A percentile compares a stretch with the other conserved stretches of the same genome.
These are phyloP conservation scores for Cercospora sesami DNA, from an alignment of 2,329 filamentous ascomycete genomes.

Conservation along the genomic window DNA sequence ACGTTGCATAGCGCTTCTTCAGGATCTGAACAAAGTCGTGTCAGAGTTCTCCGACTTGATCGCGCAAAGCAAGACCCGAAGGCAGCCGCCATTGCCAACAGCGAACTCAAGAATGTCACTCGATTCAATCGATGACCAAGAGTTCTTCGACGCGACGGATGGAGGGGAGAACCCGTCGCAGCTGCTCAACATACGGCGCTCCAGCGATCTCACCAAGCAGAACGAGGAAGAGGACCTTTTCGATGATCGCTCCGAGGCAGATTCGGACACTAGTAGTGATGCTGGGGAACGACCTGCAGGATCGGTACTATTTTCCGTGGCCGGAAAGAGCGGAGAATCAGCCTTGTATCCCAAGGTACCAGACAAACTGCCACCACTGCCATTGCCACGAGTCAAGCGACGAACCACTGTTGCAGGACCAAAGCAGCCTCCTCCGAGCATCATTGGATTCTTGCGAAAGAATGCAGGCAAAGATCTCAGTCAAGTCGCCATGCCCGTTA, in stretches of 20 bases:
- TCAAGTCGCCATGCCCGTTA: conserved; percentile 96
- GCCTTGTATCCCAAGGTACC: conserved; percentile 72
- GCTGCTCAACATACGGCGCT: conserved; percentile 72
- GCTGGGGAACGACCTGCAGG: conserved; percentile 47
- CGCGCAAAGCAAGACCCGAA: conserved; percentile 73
- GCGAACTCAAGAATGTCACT: conserved; percentile 64
- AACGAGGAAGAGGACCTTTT: conserved; percentile 56
- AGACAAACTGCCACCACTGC: conserved; percentile 74
- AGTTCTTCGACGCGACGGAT: conserved; percentile 91
- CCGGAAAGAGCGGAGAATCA: conserved; percentile 27
- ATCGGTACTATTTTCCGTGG: conserved; percentile 24
- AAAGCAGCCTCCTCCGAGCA: conserved; percentile 77
- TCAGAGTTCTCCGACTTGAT: conserved; percentile 77
- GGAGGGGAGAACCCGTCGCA: conserved; percentile 59
- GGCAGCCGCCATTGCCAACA: conserved; percentile 54
- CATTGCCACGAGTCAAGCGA: conserved; percentile 66
- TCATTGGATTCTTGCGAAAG: conserved; percentile 92
- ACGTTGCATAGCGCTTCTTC: conserved; percentile 78
- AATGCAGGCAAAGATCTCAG: conserved; percentile 98
- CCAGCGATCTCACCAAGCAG: conserved; percentile 68
- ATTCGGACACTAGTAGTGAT: conserved; percentile 65
- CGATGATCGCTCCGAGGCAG: conserved; percentile 51
- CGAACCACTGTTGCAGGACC: conserved; percentile 70
- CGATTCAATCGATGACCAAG: conserved; percentile 77
- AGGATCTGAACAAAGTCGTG: conserved; percentile 80